Base-by-base conservation (phyloP, 2,329 filamentous ascomycete species). In the Ceratocystis cacaofunesta region DNA sequence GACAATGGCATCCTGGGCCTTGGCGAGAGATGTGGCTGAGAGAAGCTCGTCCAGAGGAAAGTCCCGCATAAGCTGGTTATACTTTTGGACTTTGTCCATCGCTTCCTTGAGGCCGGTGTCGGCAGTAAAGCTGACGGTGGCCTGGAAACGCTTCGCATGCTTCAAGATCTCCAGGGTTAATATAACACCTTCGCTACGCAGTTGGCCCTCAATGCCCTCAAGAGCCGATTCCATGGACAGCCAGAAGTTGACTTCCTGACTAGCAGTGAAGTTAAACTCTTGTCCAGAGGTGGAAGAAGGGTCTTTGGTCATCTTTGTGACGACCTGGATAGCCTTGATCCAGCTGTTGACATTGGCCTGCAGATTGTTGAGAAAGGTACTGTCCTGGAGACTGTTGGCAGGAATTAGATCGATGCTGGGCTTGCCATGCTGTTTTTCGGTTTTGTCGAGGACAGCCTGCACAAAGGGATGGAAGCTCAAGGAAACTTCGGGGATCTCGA, bases 211-310 rank as follows among this genome's bases (percentile, higher is more conserved):
- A 67, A 99, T 96, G 32, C 88, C 88, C 74, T 96, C 92, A 69
- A 99, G 77, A 3, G 92, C 90, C 17, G 87, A 88, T 75, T 99
- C 95, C 89, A 99, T 96, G 1, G 91, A 95, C 62, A 99, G 76
- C 94, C 94, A 99, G 73, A 99, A 99, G 75, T 96, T 96, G 75
- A 99, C 96, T 75, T 99, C 94, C 74, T 97, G 94, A 66, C 90
- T 92, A 41, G 94, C 94, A 25, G 91, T 95, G 41, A 72, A 71
- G 70, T 76, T 78, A 67, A 79, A 78, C 66, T 79, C 77, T 68
- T 78, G 77, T 65, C 74, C 76, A 81, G 69, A 82, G 80, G 74
- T 86, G 73, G 79, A 83, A 3, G 80, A 78, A 0, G 90, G 85
- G 71, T 99, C 94, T 72, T 91, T 86, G 50, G 90, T 90, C 79